Evolutionary conservation across 352 stramenopile genomes (phyloP).

Genomic region (Phytophthora vignae): DNA sequence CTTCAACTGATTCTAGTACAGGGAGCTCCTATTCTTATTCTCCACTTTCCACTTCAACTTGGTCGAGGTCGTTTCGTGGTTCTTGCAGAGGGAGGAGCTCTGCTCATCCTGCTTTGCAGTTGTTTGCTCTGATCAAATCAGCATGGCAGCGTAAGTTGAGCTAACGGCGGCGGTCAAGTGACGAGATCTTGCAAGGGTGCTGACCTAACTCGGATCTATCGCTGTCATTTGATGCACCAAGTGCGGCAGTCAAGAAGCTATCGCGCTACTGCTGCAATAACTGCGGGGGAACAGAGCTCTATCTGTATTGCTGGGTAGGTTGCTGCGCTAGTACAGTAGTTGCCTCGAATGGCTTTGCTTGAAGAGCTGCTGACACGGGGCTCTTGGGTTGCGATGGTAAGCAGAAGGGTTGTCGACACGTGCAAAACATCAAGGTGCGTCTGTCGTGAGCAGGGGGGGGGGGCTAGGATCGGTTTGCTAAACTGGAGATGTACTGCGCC

Average conservation of each 20-base stretch:
- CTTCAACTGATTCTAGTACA: background rate
- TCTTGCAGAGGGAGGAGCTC: conserved; percentile 5
- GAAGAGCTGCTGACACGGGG: conserved; percentile 8
- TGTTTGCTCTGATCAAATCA: conserved; percentile 13
- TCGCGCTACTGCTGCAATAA: conserved; percentile 66
- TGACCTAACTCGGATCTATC: background rate
- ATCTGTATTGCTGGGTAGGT: conserved; percentile 71
- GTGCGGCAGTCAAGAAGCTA: conserved; percentile 56
- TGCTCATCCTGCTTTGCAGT: conserved; percentile 1
- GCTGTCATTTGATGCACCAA: conserved; percentile 21
- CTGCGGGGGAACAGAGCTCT: conserved; percentile 70
- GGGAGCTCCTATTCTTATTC: background rate
- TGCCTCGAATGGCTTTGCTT: background rate
- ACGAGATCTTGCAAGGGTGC: background rate
- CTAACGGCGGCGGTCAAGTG: background rate
- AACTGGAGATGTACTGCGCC: background rate
- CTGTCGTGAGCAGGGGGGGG: background rate
- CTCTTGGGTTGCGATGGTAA: conserved; percentile 18
- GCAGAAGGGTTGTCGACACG: conserved; percentile 77
- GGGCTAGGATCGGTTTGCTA: background rate
- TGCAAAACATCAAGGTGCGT: conserved; percentile 74
- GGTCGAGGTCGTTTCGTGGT: conserved; percentile 9
- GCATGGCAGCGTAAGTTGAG: conserved; percentile 32
- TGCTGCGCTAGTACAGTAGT: background rate
- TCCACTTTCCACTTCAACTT: conserved; percentile 18